Conservation (phyloP, 495 filamentous ascomycete species). For the Xylaria intraflava region DNA sequence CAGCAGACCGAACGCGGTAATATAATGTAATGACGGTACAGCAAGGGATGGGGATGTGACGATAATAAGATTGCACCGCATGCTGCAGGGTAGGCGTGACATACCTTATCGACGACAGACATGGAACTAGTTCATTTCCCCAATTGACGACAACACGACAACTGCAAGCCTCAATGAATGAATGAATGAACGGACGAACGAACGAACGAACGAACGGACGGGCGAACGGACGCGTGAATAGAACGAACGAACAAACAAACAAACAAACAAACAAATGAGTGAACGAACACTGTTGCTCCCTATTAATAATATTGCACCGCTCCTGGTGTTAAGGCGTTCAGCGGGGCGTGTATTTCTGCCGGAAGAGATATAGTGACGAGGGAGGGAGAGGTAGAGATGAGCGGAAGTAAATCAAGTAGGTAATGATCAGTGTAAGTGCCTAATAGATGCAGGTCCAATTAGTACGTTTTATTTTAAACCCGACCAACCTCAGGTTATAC, state of each 20-base stretch:
- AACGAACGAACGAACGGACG: not conserved
- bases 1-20: slow-evolving; percentile 10
- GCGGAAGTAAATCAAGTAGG: not conserved
- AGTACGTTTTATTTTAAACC: slow-evolving; percentile 16
- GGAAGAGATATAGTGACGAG: not conserved
- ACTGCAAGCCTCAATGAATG: not conserved
- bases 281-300: not conserved
- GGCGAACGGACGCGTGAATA: not conserved
- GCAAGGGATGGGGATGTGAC: slow-evolving; percentile 12
- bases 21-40: not conserved
- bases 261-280: not conserved
- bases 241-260: not conserved
- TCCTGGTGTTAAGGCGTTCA: slow-evolving; percentile 2
- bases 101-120: slow-evolving; percentile 26
- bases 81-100: slow-evolving; percentile 31
- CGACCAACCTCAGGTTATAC: slow-evolving; percentile 21
- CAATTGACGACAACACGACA: slow-evolving; percentile 2
- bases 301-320: not conserved
- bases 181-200: not conserved
- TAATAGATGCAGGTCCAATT: slow-evolving; percentile 10
- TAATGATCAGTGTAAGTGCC: not conserved
- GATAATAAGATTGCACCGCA: slow-evolving; percentile 28
- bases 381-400: slow-evolving; percentile 3
- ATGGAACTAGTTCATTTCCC: slow-evolving; percentile 25
- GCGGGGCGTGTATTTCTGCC: slow-evolving; percentile 6